These are phyloP conservation scores for Lactifluus rugatus DNA, from an alignment of 768 basidiomycete genomes.

Conservation along the genomic window DNA sequence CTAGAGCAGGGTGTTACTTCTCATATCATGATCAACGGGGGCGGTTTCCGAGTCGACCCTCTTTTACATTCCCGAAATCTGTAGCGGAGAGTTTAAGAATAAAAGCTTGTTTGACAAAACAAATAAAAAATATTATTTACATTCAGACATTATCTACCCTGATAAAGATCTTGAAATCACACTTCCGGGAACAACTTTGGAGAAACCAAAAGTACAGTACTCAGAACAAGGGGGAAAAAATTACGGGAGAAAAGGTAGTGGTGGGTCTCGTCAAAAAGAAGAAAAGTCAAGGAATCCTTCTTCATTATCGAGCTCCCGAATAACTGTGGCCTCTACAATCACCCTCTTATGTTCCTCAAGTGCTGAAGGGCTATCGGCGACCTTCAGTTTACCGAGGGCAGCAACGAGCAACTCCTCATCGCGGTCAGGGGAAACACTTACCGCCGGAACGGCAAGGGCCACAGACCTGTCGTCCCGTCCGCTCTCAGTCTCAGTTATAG, in stretches of 20 bases:
- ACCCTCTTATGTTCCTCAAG: constrained; percentile 35
- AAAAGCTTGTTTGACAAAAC: neutral
- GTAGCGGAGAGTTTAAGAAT: neutral
- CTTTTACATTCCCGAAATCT: neutral
- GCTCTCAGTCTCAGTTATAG: neutral
- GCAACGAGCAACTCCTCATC: constrained; percentile 2
- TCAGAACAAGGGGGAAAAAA: neutral
- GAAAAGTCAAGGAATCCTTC: constrained; percentile 73
- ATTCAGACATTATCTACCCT: neutral
- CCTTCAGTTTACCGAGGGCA: constrained; percentile 24
- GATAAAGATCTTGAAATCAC: neutral
- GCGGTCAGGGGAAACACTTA: neutral
- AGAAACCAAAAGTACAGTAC: neutral
- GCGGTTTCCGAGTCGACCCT: no score
- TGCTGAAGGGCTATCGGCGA: constrained; percentile 1
- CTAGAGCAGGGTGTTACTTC: no score
- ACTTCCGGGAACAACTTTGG: neutral
- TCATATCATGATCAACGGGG: no score
- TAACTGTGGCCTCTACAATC: constrained; percentile 74
- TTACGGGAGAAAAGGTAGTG: no score
- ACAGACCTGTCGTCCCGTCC: neutral
- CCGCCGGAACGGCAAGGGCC: neutral
- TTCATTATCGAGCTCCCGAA: constrained; percentile 65
- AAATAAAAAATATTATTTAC: neutral
- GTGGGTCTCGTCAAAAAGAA: constrained; percentile 32